Percentiles rank a stretch among this genome's conserved stretches.
phyloP scores from a whole-genome alignment of 768 basidiomycete species.

The Ramaria rubella region DNA sequence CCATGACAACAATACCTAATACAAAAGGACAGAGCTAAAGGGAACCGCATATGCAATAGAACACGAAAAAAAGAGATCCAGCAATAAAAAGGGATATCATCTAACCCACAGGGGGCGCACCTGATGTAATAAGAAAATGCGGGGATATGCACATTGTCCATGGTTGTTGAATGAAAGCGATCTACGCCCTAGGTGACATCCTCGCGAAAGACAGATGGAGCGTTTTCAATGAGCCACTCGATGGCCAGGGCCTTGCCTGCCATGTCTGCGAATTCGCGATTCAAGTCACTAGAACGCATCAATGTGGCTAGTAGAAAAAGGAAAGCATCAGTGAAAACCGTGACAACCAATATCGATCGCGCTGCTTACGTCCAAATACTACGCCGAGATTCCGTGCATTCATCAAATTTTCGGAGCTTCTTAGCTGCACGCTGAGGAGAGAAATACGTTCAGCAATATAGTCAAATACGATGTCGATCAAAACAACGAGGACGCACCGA shows the following conservation, averaged over 20 bases:
- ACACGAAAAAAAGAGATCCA: background rate
- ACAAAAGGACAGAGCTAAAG: background rate
- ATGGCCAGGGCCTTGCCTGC: slow-evolving; percentile 89
- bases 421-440: slow-evolving; percentile 48
- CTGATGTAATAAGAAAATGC: background rate
- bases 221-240: slow-evolving; percentile 94
- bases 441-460: background rate
- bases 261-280: slow-evolving; percentile 95
- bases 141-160: background rate
- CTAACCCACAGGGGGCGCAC: background rate
- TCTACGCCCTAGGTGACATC: background rate
- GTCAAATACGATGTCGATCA: background rate
- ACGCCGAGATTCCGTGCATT: slow-evolving; percentile 91
- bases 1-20: background rate
- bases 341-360: slow-evolving; percentile 8
- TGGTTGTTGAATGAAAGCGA: background rate
- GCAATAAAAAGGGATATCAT: background rate
- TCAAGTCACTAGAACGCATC: slow-evolving; percentile 81
- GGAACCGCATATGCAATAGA: background rate
- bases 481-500: slow-evolving; percentile 42
- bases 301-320: slow-evolving; percentile 62
- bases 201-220: slow-evolving; percentile 44
- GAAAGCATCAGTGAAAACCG: background rate
- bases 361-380: slow-evolving; percentile 97
- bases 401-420: slow-evolving; percentile 80